These are phyloP conservation scores for Hymenoscyphus repandus DNA, from an alignment of 2,329 filamentous ascomycete species.

Conservation along the genomic window DNA sequence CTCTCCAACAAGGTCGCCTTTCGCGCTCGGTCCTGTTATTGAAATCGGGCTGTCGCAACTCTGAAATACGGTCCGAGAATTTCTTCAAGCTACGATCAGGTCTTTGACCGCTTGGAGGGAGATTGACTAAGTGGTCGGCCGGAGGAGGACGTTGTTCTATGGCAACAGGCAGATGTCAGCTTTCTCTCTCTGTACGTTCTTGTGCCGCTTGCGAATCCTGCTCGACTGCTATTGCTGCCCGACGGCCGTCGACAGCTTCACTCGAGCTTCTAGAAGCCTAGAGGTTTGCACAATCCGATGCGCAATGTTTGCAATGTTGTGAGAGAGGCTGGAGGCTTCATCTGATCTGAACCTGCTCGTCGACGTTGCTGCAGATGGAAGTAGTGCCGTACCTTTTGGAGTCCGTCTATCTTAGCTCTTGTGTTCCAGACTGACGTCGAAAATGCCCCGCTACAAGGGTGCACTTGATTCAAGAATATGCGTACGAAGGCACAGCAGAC, in stretches of 20 bases:
- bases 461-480: not conserved
- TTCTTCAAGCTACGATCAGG: not conserved
- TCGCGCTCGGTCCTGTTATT: constrained; percentile 27
- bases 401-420: constrained; percentile 12
- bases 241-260: not conserved
- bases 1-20: constrained; percentile 9
- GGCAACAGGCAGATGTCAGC: constrained; percentile 2
- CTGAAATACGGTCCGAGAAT: constrained; percentile 14
- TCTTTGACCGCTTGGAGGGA: constrained; percentile 6
- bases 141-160: not conserved
- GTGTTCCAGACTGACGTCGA: constrained; percentile 21
- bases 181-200: constrained; percentile 8
- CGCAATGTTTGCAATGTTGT: no score
- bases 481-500: not conserved
- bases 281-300: no score
- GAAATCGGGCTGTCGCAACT: constrained; percentile 25
- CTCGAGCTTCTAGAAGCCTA: constrained; percentile 19
- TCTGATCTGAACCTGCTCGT: constrained; percentile 9
- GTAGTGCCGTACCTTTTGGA: constrained; percentile 16
- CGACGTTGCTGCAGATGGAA: constrained; percentile 2
- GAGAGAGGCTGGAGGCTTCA: not conserved
- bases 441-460: constrained; percentile 26
- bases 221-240: not conserved
- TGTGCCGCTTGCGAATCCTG: not conserved
- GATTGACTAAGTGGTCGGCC: not conserved